These are phyloP conservation scores for Kluyveromyces sp. DNA, from an alignment of 1,139 yeast genomes.

Conservation along the genomic window DNA sequence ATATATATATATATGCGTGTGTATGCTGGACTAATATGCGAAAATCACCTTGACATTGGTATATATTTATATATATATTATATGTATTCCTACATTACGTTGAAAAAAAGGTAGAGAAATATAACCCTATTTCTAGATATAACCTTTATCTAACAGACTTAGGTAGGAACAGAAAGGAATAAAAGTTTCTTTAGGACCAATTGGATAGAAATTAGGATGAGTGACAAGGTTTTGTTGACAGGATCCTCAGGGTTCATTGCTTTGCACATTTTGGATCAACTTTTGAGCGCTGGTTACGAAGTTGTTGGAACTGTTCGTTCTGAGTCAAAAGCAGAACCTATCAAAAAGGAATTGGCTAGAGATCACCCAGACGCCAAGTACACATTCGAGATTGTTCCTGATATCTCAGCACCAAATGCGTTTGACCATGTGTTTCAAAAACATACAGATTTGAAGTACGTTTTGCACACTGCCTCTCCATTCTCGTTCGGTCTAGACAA, in stretches of 20 bases:
- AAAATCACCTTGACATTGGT: no score
- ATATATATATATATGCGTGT: no score
- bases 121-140: not conserved
- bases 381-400: conserved; percentile 39
- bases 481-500: conserved; percentile 29
- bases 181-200: not conserved
- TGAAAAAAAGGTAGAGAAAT: no score
- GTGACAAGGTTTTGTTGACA: conserved; percentile 8
- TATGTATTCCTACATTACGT: no score
- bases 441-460: conserved; percentile 39
- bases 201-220: not conserved
- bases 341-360: conserved; percentile 24
- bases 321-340: conserved; percentile 35
- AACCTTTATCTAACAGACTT: not conserved
- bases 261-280: conserved; percentile 30
- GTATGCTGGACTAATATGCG: no score
- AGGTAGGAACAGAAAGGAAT: not conserved
- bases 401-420: conserved; percentile 39
- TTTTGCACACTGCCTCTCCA: conserved; percentile 50
- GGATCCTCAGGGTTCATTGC: conserved; percentile 11
- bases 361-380: conserved; percentile 27
- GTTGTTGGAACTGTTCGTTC: conserved; percentile 53
- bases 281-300: conserved; percentile 31
- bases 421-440: conserved; percentile 43
- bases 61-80: no score